Evolutionary conservation across 495 filamentous ascomycete genomes (phyloP).

Genomic region (Neurospora africana): DNA sequence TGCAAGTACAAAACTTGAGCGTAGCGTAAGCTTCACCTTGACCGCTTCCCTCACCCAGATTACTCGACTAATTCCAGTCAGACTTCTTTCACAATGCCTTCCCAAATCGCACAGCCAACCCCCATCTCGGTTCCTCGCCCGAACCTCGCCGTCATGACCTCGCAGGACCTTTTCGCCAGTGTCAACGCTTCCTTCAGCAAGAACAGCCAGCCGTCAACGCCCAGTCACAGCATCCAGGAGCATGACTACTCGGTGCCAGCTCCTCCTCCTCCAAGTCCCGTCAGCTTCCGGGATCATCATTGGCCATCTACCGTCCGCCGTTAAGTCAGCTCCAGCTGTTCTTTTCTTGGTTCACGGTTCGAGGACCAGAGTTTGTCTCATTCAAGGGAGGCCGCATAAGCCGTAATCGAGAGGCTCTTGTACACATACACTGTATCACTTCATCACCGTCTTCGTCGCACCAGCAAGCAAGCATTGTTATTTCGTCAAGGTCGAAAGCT

Average conservation of each 20-base stretch:
- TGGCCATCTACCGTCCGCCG: conserved; percentile 27
- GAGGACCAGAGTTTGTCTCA: not conserved
- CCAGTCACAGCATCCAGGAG: conserved; percentile 36
- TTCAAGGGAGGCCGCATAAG: not conserved
- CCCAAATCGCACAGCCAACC: conserved; percentile 34
- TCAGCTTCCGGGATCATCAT: conserved; percentile 34
- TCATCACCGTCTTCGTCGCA: not conserved
- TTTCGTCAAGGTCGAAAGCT: not conserved
- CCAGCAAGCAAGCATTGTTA: not conserved
- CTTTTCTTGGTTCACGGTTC: not conserved
- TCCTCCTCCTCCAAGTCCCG: conserved; percentile 39
- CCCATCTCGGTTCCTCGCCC: conserved; percentile 32
- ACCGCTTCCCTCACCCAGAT: not conserved
- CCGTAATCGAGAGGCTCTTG: not conserved
- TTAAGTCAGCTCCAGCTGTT: conserved; percentile 6
- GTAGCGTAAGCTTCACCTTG: not conserved
- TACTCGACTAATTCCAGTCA: not conserved
- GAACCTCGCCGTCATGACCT: conserved; percentile 24
- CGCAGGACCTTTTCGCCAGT: conserved; percentile 38
- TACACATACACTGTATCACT: not conserved
- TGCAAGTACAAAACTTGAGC: not conserved
- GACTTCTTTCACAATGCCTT: conserved; percentile 29
- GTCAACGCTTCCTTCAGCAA: conserved; percentile 36
- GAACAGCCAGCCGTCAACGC: conserved; percentile 23
- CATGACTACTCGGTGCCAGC: conserved; percentile 40